Evolutionary conservation across 495 filamentous ascomycete genomes (phyloP).

Genomic region (Cenococcum geophilum): DNA sequence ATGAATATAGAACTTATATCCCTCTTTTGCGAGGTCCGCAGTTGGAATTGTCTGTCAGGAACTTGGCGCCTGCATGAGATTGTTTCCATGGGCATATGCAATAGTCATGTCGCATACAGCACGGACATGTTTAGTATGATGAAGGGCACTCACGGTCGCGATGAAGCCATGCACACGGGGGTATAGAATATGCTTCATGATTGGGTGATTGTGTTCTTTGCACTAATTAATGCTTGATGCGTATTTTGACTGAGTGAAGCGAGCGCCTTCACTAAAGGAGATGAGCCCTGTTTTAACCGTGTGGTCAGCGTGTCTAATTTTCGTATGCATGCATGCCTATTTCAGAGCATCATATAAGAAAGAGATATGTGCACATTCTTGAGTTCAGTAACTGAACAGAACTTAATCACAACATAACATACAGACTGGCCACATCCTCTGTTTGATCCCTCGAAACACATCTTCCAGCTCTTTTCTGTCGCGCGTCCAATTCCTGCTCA

Average conservation of each 20-base stretch:
- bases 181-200: constrained; percentile 50
- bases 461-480: constrained; percentile 50
- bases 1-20: constrained; percentile 47
- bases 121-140: constrained; percentile 47
- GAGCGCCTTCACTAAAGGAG: constrained; percentile 53
- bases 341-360: neutral
- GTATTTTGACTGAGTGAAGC: constrained; percentile 49
- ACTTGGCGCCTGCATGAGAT: constrained; percentile 38
- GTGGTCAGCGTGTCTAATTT: neutral
- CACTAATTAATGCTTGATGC: constrained; percentile 47
- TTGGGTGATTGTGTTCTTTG: constrained; percentile 41
- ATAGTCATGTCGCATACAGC: constrained; percentile 55
- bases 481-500: constrained; percentile 50
- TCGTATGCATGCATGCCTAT: neutral
- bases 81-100: constrained; percentile 43
- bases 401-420: constrained; percentile 24
- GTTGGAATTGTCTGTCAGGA: constrained; percentile 49
- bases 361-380: neutral
- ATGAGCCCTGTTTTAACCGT: constrained; percentile 46
- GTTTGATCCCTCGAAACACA: constrained; percentile 47
- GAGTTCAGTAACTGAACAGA: neutral
- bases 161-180: constrained; percentile 54
- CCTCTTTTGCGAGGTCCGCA: constrained; percentile 35
- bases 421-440: constrained; percentile 51
- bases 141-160: constrained; percentile 48